These are phyloP conservation scores for Diospyros lotus DNA, from an alignment of 148 eudicot genomes.

Conservation along the genomic window DNA sequence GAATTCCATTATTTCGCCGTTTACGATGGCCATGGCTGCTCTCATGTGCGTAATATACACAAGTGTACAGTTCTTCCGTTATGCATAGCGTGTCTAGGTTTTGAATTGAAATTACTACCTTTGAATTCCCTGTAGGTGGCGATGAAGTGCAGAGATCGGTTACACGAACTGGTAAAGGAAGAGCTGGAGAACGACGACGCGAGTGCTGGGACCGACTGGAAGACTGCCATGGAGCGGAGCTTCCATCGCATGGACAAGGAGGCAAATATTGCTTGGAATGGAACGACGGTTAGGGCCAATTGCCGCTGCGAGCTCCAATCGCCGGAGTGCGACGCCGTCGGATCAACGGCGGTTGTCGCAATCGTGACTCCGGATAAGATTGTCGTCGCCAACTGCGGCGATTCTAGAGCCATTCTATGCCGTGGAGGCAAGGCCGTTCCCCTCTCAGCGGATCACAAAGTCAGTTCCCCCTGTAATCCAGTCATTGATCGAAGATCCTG, in stretches of 20 bases:
- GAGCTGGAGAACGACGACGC: slow-evolving; percentile 24
- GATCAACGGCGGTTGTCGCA: slow-evolving; percentile 81
- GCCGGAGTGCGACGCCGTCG: slow-evolving; percentile 72
- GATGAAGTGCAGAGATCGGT: slow-evolving; percentile 37
- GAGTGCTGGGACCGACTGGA: slow-evolving; percentile 28
- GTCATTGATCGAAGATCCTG: no score
- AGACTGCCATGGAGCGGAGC: slow-evolving; percentile 57
- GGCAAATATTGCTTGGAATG: slow-evolving; percentile 22
- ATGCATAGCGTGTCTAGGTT: not conserved
- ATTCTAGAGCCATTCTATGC: slow-evolving; percentile 66
- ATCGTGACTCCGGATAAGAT: slow-evolving; percentile 50
- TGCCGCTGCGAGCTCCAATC: slow-evolving; percentile 72
- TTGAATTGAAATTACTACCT: not conserved
- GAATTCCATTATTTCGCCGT: slow-evolving; percentile 63
- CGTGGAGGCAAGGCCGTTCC: slow-evolving; percentile 53
- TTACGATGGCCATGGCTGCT: slow-evolving; percentile 87
- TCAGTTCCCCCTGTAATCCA: not conserved
- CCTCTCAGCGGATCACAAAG: slow-evolving; percentile 76
- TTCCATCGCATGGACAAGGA: slow-evolving; percentile 72
- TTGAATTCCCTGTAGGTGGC: slow-evolving; percentile 32
- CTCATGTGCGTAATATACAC: slow-evolving; percentile 43
- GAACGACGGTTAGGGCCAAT: slow-evolving; percentile 19
- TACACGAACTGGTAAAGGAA: slow-evolving; percentile 41
- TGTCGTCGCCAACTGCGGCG: slow-evolving; percentile 71
- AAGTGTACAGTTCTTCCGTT: not conserved